Evolutionary conservation across 495 filamentous ascomycete genomes (phyloP), one percentile per base, ranked within the genome.

Genomic region (Penicillium daleae): DNA sequence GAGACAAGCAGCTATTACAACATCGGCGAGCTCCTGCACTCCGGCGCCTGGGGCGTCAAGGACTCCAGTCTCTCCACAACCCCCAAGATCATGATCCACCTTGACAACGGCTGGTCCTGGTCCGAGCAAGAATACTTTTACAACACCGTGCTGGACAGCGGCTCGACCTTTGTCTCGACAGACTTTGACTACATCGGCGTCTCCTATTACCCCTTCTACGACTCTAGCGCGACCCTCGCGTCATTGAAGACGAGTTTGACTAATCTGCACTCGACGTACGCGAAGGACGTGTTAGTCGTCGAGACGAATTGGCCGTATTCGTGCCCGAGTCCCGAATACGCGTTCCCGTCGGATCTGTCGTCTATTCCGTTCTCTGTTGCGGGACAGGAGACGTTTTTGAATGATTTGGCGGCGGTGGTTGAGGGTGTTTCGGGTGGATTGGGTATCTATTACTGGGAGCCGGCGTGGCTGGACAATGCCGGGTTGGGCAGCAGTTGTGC

Each of bases 371-470:
- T 86, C 68, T 84, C 83, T 27, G 81, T 79, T 10, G 84, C 74
- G 0, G 89, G 88, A 3, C 88, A 91, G 77, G 67, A 72, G 37
- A 80, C 76, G 3, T 90, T 83, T 71, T 63, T 90, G 63, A 67
- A 81, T 61, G 70, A 81, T 35, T 70, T 90, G 55, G 86, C 85
- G 0, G 72, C 64, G n/a, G 76, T 85, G 5, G 78, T 90, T 39
- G 74, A 75, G 3, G 78, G 71, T 6, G 80, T 84, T 5, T 76
- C 71, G 4, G 80, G 81, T 12, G 77, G 76, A 0, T 24, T 76
- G 57, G 88, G 87, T 0, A 61, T 90, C 46, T 89, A 89, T 66
- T 91, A 90, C 57, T 90, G 89, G 88, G 87, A 90, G 69, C 89
- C 87, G 4, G 87, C 83, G 8, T 91, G 87, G 88, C 77, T 89